These are phyloP conservation scores for Ascoidea asiatica DNA, from an alignment of 805 yeast genomes.

Conservation along the genomic window DNA sequence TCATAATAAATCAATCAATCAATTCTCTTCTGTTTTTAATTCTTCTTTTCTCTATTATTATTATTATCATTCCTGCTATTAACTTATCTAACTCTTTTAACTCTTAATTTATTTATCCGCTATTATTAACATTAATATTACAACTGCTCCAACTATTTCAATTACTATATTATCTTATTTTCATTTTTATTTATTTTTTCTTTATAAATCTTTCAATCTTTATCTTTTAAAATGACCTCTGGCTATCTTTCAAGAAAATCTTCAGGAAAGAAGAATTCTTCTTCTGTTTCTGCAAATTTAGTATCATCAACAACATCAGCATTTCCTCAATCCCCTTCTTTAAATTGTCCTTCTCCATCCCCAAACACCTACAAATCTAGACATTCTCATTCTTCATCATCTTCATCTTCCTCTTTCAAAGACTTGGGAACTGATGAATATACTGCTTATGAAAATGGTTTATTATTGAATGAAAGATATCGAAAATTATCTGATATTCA, in stretches of 20 bases:
- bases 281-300: not conserved
- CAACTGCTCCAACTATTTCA: not conserved
- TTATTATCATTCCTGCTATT: too few relatives aligned
- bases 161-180: too few relatives aligned
- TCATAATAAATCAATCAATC: too few relatives aligned
- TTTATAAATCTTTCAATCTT: not conserved
- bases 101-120: not conserved
- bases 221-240: not conserved
- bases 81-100: not conserved
- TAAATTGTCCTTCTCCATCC: not conserved
- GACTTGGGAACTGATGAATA: too few relatives aligned
- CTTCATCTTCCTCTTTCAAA: too few relatives aligned
- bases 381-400: too few relatives aligned
- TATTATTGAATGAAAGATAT: slow-evolving; percentile 26
- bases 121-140: not conserved
- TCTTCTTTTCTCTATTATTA: too few relatives aligned
- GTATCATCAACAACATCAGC: not conserved
- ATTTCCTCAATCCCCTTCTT: not conserved
- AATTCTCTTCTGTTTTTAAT: too few relatives aligned
- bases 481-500: slow-evolving; percentile 30
- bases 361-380: too few relatives aligned
- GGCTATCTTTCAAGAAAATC: not conserved
- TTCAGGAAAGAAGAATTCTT: not conserved
- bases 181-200: not conserved
- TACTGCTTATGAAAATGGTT: slow-evolving; percentile 25